These are phyloP conservation scores for Ocimum tenuiflorum DNA, from an alignment of 257 asterid genomes.

Conservation along the genomic window DNA sequence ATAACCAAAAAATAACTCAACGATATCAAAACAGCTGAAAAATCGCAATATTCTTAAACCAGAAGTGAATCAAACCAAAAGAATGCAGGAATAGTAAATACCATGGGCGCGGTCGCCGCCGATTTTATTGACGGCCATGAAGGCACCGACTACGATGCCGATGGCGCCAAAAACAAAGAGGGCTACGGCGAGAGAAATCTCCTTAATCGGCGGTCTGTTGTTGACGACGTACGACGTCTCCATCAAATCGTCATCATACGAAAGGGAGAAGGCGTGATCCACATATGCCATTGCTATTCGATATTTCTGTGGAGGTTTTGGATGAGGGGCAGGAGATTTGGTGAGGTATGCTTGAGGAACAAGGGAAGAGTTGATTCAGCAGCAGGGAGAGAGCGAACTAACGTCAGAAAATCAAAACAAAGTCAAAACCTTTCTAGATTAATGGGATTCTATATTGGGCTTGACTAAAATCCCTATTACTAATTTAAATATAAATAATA, in stretches of 20 bases:
- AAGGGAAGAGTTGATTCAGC: neutral
- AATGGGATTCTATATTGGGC: too few species aligned
- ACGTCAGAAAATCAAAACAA: neutral
- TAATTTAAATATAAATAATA: too few species aligned
- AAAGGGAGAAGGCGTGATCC: slow-evolving; percentile 87
- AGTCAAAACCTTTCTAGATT: too few species aligned
- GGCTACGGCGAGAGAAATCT: slow-evolving; percentile 81
- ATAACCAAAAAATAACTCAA: neutral
- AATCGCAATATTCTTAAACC: neutral
- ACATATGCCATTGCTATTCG: slow-evolving; percentile 64
- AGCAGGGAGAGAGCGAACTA: too few species aligned
- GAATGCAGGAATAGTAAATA: neutral
- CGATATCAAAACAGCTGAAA: slow-evolving; percentile 4
- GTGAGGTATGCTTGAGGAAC: slow-evolving; percentile 16
- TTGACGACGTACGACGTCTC: slow-evolving; percentile 52
- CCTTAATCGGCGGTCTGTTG: slow-evolving; percentile 77
- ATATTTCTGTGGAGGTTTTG: neutral
- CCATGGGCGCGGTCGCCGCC: slow-evolving; percentile 93
- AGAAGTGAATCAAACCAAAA: neutral
- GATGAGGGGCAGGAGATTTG: slow-evolving; percentile 10
- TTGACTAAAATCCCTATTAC: too few species aligned
- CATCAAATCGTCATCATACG: slow-evolving; percentile 86
- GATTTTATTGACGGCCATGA: slow-evolving; percentile 66
- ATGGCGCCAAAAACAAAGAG: slow-evolving; percentile 72
- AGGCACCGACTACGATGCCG: slow-evolving; percentile 48